These are phyloP conservation scores for Hypoxylon perforatum DNA, from an alignment of 495 filamentous ascomycete species.

Conservation along the genomic window DNA sequence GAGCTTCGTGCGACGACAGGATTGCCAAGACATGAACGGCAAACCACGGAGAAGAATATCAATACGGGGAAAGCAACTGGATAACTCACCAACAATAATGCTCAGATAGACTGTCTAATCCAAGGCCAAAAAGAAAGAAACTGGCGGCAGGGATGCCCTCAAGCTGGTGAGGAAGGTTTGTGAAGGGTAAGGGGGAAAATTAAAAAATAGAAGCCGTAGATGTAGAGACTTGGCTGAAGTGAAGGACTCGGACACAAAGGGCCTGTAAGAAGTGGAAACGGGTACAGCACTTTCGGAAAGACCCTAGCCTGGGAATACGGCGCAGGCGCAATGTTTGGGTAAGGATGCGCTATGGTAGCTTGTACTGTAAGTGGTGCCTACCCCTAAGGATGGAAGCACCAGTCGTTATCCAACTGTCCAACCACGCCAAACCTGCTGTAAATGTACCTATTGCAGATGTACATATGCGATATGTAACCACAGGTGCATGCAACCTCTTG, in stretches of 20 bases:
- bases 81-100: constrained; percentile 41
- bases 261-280: constrained; percentile 23
- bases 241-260: constrained; percentile 38
- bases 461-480: no score
- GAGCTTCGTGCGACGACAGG: constrained; percentile 13
- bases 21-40: background rate
- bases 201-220: constrained; percentile 34
- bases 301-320: constrained; percentile 29
- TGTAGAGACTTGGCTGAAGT: constrained; percentile 28
- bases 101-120: constrained; percentile 38
- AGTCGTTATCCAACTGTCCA: no score
- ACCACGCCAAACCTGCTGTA: no score
- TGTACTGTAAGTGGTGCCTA: no score
- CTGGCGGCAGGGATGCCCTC: constrained; percentile 36
- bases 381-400: constrained; percentile 17
- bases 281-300: constrained; percentile 39
- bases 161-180: constrained; percentile 40
- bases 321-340: constrained; percentile 17
- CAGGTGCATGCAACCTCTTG: constrained; percentile 22
- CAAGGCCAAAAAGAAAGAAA: constrained; percentile 46
- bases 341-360: constrained; percentile 8
- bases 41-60: constrained; percentile 3
- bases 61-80: background rate
- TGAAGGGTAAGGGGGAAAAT: constrained; percentile 24
- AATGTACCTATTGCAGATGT: no score